These are phyloP conservation scores for Skeletonema marinoi DNA, from an alignment of 108 stramenopile species.

Conservation along the genomic window DNA sequence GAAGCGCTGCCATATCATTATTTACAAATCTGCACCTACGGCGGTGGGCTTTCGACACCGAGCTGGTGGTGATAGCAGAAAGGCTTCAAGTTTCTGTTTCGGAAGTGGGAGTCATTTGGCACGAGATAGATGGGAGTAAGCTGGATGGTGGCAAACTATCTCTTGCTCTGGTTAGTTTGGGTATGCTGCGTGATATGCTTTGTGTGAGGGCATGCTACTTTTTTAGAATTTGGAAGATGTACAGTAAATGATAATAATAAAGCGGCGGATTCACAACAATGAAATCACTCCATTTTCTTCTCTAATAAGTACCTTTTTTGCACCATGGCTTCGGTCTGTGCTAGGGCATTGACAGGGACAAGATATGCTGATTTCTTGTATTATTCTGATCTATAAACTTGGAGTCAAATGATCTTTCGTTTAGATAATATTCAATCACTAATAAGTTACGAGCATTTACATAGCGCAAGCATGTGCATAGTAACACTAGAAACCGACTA, in stretches of 20 bases:
- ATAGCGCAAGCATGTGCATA: too few relatives aligned
- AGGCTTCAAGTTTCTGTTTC: conserved; percentile 41
- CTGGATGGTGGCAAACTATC: conserved; percentile 64
- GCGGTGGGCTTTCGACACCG: conserved; percentile 88
- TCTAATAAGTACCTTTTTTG: too few relatives aligned
- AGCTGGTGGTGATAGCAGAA: conserved; percentile 67
- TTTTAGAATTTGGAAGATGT: conserved; percentile 69
- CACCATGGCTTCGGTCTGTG: too few relatives aligned
- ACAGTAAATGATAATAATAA: conserved; percentile 5
- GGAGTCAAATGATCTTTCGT: too few relatives aligned
- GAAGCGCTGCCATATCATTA: conserved; percentile 43
- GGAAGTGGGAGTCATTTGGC: conserved; percentile 84
- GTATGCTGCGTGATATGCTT: conserved; percentile 88
- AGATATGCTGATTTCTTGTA: too few relatives aligned
- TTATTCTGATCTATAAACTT: too few relatives aligned
- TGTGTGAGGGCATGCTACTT: conserved; percentile 82
- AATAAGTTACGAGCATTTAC: too few relatives aligned
- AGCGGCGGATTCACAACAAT: neutral
- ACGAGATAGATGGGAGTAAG: conserved; percentile 85
- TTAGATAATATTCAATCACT: too few relatives aligned
- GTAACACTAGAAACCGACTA: too few relatives aligned
- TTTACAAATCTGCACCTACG: conserved; percentile 74
- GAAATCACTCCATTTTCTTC: neutral
- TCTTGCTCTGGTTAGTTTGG: conserved; percentile 60
- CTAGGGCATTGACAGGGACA: too few relatives aligned